Evolutionary conservation across 2,329 filamentous ascomycete genomes (phyloP), one percentile per base, ranked within the genome.

Genomic region (Stagonosporopsis tanaceti): DNA sequence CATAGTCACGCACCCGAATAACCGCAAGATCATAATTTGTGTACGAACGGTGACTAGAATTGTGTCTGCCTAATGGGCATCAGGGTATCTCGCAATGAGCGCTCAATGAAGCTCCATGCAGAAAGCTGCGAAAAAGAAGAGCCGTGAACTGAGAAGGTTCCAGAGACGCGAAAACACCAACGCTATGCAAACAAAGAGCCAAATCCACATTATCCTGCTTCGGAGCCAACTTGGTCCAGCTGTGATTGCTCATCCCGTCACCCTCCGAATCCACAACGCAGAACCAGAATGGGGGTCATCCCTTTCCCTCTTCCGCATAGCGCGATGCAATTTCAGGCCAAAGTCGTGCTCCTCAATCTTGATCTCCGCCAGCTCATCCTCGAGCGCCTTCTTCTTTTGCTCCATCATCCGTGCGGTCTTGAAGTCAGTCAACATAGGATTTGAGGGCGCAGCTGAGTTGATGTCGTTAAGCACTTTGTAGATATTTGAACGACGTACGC

Each of bases 291-390:
- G 67, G 2, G 71, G 72, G 60, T 77, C 76, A 12, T 75, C 75
- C 46, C 63, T 62, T 59, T 78, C 77, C 60, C 70, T 69, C 66
- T 74, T 77, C 64, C 71, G 73, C 66, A 70, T 72, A 57, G 76
- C 76, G 17, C 77, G 65, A 66, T 78, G 76, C 59, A 79, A 55
- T 63, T 69, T 76, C 54, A 79, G 54, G 4, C 77, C 77, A 6
- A 78, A 64, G 40, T 78, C 77, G 59, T 79, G 74, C 57, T 78
- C 76, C 57, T 75, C 70, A 0, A 64, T 53, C 60, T 65, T 69
- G 37, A 79, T 72, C 53, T 78, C 74, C 14, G 67, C 67, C 56
- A 78, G 53, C 63, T 78, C 76, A n/a, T 70, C 68, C 54, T 74
- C 70, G 54, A 77, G 72, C 22, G 64, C 66, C 54, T 73, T 73